Evolutionary conservation across 2,329 filamentous ascomycete species (phyloP).

Genomic region (Paraphoma sp.): DNA sequence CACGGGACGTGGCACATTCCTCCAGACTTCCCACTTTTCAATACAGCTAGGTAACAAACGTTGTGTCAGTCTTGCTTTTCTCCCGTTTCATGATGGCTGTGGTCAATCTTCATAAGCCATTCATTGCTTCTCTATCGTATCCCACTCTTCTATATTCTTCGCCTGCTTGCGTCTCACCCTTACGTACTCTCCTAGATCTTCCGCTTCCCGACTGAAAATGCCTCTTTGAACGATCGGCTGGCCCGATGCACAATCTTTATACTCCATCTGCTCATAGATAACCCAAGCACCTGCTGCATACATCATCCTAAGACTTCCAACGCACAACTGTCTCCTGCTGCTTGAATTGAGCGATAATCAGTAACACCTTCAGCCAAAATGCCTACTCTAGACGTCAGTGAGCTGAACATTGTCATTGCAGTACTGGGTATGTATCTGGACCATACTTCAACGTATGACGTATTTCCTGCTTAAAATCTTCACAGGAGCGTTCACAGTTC

Average conservation of each 20-base stretch:
- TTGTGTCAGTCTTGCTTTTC: conserved; percentile 9
- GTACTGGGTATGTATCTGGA: conserved; percentile 51
- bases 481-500: conserved; percentile 55
- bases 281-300: neutral
- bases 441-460: neutral
- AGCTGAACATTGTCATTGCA: conserved; percentile 60
- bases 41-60: conserved; percentile 7
- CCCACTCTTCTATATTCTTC: too few relatives aligned
- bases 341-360: neutral
- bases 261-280: neutral
- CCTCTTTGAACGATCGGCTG: conserved; percentile 8
- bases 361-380: conserved; percentile 30
- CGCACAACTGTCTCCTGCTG: neutral
- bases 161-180: neutral
- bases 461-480: neutral
- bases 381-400: conserved; percentile 58
- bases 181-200: neutral
- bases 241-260: conserved; percentile 6
- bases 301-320: neutral
- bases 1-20: conserved; percentile 1
- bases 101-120: neutral
- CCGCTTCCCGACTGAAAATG: neutral
- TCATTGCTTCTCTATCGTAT: neutral
- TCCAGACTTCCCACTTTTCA: neutral
- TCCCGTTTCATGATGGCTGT: conserved; percentile 4